phyloP scores from a whole-genome alignment of 179 eudicot species.

The Beta lomatogona region DNA sequence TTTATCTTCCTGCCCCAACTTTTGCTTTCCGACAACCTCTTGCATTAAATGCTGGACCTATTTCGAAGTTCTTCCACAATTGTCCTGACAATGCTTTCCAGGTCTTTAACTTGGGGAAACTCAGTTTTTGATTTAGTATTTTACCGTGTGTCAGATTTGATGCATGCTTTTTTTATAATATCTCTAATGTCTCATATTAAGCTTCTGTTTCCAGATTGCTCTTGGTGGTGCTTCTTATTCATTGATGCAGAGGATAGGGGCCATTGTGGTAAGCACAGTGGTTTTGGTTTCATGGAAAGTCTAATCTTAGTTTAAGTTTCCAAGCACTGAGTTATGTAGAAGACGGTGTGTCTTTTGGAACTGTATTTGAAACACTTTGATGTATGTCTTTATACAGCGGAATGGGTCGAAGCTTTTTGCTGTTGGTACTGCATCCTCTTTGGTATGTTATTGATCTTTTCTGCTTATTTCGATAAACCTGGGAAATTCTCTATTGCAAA shows the following conservation, averaged over 20 bases:
- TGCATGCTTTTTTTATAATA: not conserved
- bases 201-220: conserved; percentile 56
- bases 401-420: conserved; percentile 91
- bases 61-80: conserved; percentile 79
- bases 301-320: not conserved
- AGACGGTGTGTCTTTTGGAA: not conserved
- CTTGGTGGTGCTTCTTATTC: conserved; percentile 78
- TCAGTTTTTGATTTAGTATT: not conserved
- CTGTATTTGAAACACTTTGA: conserved; percentile 11
- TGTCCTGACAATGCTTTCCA: conserved; percentile 98
- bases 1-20: conserved; percentile 96
- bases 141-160: conserved; percentile 2
- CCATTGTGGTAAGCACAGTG: conserved; percentile 60
- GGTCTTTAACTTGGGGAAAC: conserved; percentile 33
- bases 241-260: conserved; percentile 75
- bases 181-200: conserved; percentile 16
- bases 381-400: conserved; percentile 52
- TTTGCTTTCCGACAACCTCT: conserved; percentile 76
- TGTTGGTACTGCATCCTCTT: conserved; percentile 81
- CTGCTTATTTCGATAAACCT: not conserved
- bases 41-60: conserved; percentile 61
- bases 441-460: conserved; percentile 50
- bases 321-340: not conserved
- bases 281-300: not conserved
- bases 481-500: no score